phyloP scores from a whole-genome alignment of 768 basidiomycete species.

The Podaxis sp. region DNA sequence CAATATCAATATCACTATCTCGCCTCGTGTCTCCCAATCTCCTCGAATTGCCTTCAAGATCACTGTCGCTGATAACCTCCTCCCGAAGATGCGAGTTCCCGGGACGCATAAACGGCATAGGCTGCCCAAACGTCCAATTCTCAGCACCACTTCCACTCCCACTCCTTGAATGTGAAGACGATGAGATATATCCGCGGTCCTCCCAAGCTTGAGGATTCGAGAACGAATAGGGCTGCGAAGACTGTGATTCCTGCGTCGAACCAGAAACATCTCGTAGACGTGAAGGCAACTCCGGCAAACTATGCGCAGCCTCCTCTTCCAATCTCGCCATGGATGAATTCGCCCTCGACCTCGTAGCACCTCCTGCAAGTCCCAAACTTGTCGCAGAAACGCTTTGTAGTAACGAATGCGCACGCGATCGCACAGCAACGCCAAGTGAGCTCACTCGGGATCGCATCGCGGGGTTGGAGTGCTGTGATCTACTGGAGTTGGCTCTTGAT shows the following conservation, averaged over 20 bases:
- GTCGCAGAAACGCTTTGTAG: slow-evolving; percentile 59
- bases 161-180: slow-evolving; percentile 46
- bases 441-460: slow-evolving; percentile 38
- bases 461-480: slow-evolving; percentile 16
- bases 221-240: not conserved
- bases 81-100: slow-evolving; percentile 16
- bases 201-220: slow-evolving; percentile 16
- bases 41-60: not conserved
- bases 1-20: slow-evolving; percentile 2
- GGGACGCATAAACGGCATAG: slow-evolving; percentile 42
- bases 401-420: slow-evolving; percentile 66
- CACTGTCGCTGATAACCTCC: slow-evolving; percentile 6
- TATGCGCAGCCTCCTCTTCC: slow-evolving; percentile 46
- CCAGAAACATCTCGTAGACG: slow-evolving; percentile 11
- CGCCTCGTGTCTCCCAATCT: not conserved
- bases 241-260: slow-evolving; percentile 2
- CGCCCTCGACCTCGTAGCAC: slow-evolving; percentile 44
- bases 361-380: slow-evolving; percentile 29
- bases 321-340: slow-evolving; percentile 71
- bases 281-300: slow-evolving; percentile 22
- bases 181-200: slow-evolving; percentile 30
- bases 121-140: slow-evolving; percentile 76
- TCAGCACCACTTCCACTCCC: slow-evolving; percentile 55
- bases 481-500: slow-evolving; percentile 3
- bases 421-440: slow-evolving; percentile 47